Evolutionary conservation across 495 filamentous ascomycete species (phyloP), one percentile per base, ranked within the genome.

Genomic region (Lichenothelia convexa): DNA sequence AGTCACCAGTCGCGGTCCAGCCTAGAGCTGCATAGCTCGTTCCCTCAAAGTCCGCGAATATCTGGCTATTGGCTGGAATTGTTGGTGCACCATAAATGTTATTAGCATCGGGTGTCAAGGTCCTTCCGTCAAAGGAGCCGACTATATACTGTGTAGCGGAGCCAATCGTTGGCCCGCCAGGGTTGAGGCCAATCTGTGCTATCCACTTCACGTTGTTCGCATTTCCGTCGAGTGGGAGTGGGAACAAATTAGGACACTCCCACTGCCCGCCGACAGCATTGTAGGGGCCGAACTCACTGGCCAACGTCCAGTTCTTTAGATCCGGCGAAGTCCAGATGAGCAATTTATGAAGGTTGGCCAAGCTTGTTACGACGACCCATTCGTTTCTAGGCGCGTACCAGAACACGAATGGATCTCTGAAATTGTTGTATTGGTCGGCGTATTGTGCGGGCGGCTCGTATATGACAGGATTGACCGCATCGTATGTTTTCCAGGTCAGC

Each of bases 191-290:
- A 21, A 47, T 47, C 27, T 46, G 41, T 13, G 46, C n/a, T 32
- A 46, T 39, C 46, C 46, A 49, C 40, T 49, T 49, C 26, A 32
- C 19, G 16, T 33, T 42, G 7, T 16, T 16, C 11, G 11, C 17
- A 16, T 33, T 40, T 1, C 34, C 11, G 17, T n/a, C 48, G 1
- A 57, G 8, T 8, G 24, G 24, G 3, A 63, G 38, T 0, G 53
- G 45, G 30, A 63, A 59, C 24, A 49, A 42, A 40, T 46, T 46
- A 5, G 46, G 46, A 24, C 46, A 49, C 27, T 49, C 46, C 46
- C 46, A 49, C 21, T 47, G 37, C 9, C 36, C 40, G 5, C 45
- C 45, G 6, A 29, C 36, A 3, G 47, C 54, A 18, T 35, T 35
- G 19, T 46, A 35, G 11, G 44, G 44, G 34, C 45, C 34, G 21